Conservation (phyloP, 768 basidiomycete species). For the Gymnopilus junonius region DNA sequence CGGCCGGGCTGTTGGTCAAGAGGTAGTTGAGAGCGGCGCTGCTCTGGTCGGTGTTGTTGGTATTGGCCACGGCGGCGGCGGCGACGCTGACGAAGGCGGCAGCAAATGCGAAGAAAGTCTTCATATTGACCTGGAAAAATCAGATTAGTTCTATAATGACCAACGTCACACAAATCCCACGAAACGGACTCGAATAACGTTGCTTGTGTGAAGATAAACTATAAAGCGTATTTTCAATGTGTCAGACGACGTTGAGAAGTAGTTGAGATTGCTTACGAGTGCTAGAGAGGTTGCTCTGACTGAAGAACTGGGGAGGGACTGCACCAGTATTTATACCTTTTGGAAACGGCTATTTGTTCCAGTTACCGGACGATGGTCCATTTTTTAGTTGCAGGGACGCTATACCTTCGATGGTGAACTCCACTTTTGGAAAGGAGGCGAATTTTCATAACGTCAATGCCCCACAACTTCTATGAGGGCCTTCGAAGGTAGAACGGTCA, state of each 20-base stretch:
- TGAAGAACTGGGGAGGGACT: not conserved
- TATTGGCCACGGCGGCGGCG: not conserved
- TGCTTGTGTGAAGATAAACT: not conserved
- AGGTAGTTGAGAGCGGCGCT: constrained; percentile 5
- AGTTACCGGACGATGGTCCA: not conserved
- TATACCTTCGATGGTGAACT: too few species aligned
- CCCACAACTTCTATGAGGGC: too few species aligned
- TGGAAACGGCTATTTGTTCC: not conserved
- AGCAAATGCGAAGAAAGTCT: not conserved
- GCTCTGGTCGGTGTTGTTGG: not conserved
- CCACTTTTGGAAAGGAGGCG: too few species aligned
- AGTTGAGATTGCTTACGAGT: not conserved
- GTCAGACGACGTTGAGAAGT: not conserved
- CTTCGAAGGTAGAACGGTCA: too few species aligned
- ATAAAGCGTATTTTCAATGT: not conserved
- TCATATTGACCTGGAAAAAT: not conserved
- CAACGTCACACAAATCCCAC: not conserved
- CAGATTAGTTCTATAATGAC: not conserved
- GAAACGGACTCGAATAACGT: not conserved
- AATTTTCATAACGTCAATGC: too few species aligned
- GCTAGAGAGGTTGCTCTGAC: not conserved
- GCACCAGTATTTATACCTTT: not conserved
- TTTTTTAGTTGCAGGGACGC: too few species aligned
- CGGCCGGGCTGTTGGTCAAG: constrained; percentile 6
- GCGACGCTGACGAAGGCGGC: not conserved